These are phyloP conservation scores for sunflower (Helianthus annuus) DNA, from an alignment of 129 eudicot genomes.

Conservation along the genomic window HanXRQr2.0-SUNRISE NC_035437.2:172345198-172345697, in stretches of 20 bases:
- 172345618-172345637: too few relatives aligned
- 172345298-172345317: slow-evolving; percentile 42
- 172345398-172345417: slow-evolving; percentile 54
- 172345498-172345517: slow-evolving; percentile 27
- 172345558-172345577: too few relatives aligned
- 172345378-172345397: slow-evolving; percentile 42
- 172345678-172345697: not conserved
- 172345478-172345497: slow-evolving; percentile 61
- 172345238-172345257: slow-evolving; percentile 79
- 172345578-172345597: too few relatives aligned
- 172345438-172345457: slow-evolving; percentile 47
- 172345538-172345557: not conserved
- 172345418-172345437: slow-evolving; percentile 57
- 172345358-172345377: slow-evolving; percentile 63
- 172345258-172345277: slow-evolving; percentile 96
- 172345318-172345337: slow-evolving; percentile 58
- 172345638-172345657: too few relatives aligned
- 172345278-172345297: slow-evolving; percentile 56
- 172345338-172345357: slow-evolving; percentile 76
- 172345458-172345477: slow-evolving; percentile 54
- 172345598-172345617: too few relatives aligned
- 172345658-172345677: too few relatives aligned
- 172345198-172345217: slow-evolving; percentile 59
- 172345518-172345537: not conserved
- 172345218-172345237: slow-evolving; percentile 50